Percentiles rank a stretch among this genome's conserved stretches.
Conservation (phyloP, 352 stramenopile species). For the Paralagenidium karlingii region DNA sequence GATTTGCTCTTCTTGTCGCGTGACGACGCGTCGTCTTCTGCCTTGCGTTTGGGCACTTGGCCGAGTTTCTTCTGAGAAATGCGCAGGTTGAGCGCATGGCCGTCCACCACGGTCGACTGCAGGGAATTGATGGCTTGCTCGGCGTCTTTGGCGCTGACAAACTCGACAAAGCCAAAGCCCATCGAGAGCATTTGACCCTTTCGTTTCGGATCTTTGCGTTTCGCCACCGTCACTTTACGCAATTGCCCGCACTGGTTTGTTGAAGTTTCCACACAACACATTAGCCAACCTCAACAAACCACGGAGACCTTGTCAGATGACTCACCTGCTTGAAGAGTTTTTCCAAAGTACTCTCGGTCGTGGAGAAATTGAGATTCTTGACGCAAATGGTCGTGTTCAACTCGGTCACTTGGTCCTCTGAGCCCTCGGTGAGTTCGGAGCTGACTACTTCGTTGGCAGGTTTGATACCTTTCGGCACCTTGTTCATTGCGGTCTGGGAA, state of each 20-base stretch:
- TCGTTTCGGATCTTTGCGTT: slow-evolving; percentile 68
- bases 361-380: slow-evolving; percentile 99
- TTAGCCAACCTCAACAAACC: slow-evolving; percentile 31
- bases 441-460: slow-evolving; percentile 25
- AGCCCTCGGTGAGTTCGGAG: slow-evolving; percentile 15
- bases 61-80: slow-evolving; percentile 85
- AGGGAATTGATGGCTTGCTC: slow-evolving; percentile 70
- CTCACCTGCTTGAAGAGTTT: slow-evolving; percentile 46
- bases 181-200: slow-evolving; percentile 82
- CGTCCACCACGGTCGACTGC: slow-evolving; percentile 86
- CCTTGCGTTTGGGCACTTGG: slow-evolving; percentile 23
- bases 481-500: slow-evolving; percentile 1
- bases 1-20: slow-evolving; percentile 25
- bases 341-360: slow-evolving; percentile 81
- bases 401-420: slow-evolving; percentile 53
- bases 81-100: slow-evolving; percentile 91
- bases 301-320: slow-evolving; percentile 19
- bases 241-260: slow-evolving; percentile 69
- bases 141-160: slow-evolving; percentile 74
- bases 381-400: slow-evolving; percentile 90
- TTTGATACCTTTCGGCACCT: slow-evolving; percentile 42
- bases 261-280: slow-evolving; percentile 5
- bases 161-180: slow-evolving; percentile 99
- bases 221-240: slow-evolving; percentile 79
- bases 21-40: slow-evolving; percentile 11